Percentiles rank a stretch among this genome's conserved stretches.
phyloP scores from a whole-genome alignment of 139 green algal species.

The Chlamydomonas schloesseri region DNA sequence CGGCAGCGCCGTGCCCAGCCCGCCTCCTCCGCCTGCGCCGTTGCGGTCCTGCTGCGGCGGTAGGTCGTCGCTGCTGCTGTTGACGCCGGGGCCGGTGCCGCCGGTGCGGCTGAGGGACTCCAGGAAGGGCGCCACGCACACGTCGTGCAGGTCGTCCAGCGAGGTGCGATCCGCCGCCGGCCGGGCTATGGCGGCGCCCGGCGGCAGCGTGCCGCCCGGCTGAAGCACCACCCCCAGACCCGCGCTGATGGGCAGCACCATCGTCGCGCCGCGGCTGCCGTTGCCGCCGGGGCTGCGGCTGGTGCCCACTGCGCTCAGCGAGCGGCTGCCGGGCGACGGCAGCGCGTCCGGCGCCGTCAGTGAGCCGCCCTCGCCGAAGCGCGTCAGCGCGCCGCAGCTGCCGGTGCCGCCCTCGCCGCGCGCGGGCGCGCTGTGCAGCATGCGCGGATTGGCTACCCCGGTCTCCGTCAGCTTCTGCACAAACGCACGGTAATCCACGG shows the following conservation, averaged over 20 bases:
- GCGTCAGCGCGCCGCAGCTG: background rate
- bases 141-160: conserved; percentile 10
- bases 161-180: background rate
- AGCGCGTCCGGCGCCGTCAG: conserved; percentile 3
- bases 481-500: conserved; percentile 40
- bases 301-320: background rate
- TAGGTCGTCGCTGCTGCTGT: background rate
- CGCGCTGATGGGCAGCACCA: background rate
- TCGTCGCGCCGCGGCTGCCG: background rate
- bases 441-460: background rate
- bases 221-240: no score
- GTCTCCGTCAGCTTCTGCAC: background rate
- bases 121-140: conserved; percentile 25
- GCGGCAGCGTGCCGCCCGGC: no score
- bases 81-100: no score
- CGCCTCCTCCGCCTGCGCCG: background rate
- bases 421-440: conserved; percentile 5
- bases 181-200: background rate
- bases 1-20: background rate
- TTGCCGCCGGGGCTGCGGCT: background rate
- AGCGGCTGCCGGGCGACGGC: background rate
- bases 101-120: background rate
- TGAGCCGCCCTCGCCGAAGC: background rate
- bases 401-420: background rate
- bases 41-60: background rate